Percentiles rank a stretch among this genome's conserved stretches.
Evolutionary conservation across 768 basidiomycete species (phyloP).

Genomic region (Lentinula aciculospora): DNA sequence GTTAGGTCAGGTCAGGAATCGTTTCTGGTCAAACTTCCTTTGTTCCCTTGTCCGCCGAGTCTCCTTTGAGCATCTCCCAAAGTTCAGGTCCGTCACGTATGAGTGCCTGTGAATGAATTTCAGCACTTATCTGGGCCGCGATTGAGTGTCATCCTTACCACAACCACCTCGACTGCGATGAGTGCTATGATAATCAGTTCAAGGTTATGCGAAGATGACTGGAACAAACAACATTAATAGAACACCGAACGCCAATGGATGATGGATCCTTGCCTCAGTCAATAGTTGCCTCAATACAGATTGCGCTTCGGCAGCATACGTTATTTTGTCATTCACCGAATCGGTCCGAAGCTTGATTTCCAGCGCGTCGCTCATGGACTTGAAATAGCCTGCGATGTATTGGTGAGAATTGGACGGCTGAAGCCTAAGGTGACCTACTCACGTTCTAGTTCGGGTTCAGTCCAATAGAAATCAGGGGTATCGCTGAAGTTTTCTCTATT

Average conservation of each 20-base stretch:
- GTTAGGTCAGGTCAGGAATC: no score
- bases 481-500: slow-evolving; percentile 87
- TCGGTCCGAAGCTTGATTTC: slow-evolving; percentile 81
- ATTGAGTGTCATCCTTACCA: slow-evolving; percentile 43
- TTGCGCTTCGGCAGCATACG: slow-evolving; percentile 85
- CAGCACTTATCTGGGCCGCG: background rate
- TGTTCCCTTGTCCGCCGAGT: background rate
- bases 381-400: slow-evolving; percentile 60
- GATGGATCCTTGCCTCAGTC: slow-evolving; percentile 60
- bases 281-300: slow-evolving; percentile 84
- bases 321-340: slow-evolving; percentile 88
- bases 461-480: slow-evolving; percentile 91
- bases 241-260: background rate
- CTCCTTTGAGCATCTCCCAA: slow-evolving; percentile 41
- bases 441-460: slow-evolving; percentile 88
- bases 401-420: background rate
- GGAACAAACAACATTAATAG: background rate
- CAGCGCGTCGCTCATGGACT: slow-evolving; percentile 76
- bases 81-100: slow-evolving; percentile 78
- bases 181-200: slow-evolving; percentile 93
- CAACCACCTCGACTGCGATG: slow-evolving; percentile 92
- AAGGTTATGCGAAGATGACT: slow-evolving; percentile 90
- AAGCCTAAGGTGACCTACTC: slow-evolving; percentile 13
- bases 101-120: slow-evolving; percentile 42
- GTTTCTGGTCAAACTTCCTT: no score